Evolutionary conservation across 345 rosid species (phyloP).

Genomic region (Microthlaspi erraticum): DNA sequence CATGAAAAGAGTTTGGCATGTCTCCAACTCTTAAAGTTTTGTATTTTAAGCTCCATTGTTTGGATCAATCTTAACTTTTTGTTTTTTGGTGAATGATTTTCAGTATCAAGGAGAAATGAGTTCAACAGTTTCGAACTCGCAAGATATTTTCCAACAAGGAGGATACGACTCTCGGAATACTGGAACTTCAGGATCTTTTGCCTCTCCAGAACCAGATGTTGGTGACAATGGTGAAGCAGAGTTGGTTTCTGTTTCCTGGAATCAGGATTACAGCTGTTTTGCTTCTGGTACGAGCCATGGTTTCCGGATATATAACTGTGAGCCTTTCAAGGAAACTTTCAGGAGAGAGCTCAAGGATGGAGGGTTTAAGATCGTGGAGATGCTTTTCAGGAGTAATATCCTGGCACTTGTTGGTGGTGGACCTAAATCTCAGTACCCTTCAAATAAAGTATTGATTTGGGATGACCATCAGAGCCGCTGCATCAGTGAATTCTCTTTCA

Average conservation of each 20-base stretch:
- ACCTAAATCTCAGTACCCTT: conserved; percentile 76
- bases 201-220: conserved; percentile 44
- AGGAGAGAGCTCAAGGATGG: conserved; percentile 68
- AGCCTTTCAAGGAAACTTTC: conserved; percentile 84
- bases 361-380: conserved; percentile 85
- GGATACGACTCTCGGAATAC: conserved; percentile 41
- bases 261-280: conserved; percentile 87
- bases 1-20: conserved; percentile 1
- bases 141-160: conserved; percentile 38
- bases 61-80: conserved; percentile 4
- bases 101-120: conserved; percentile 54
- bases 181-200: conserved; percentile 44
- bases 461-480: conserved; percentile 89
- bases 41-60: conserved; percentile 5
- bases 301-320: conserved; percentile 77
- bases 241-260: conserved; percentile 81
- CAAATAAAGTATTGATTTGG: conserved; percentile 86
- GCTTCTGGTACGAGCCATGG: conserved; percentile 79
- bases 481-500: conserved; percentile 80
- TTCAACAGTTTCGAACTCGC: conserved; percentile 55
- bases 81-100: conserved; percentile 24
- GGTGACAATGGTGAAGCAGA: conserved; percentile 52
- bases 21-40: not conserved
- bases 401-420: conserved; percentile 82
- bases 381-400: conserved; percentile 90